Evolutionary conservation across 345 rosid genomes (phyloP), one percentile per base, ranked within the genome.

Genomic region (Lepidium africanum): DNA sequence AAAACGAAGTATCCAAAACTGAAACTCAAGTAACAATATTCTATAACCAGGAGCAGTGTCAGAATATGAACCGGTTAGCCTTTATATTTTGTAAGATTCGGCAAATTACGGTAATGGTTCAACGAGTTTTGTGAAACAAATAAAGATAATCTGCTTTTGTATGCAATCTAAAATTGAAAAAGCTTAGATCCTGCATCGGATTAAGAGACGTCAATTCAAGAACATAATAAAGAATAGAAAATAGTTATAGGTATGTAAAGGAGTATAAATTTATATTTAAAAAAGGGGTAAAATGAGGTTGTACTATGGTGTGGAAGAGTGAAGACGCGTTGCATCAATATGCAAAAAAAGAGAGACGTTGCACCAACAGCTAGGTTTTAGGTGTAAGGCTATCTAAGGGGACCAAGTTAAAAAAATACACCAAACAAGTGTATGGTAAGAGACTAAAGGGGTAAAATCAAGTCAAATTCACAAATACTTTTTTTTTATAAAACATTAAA

Each of bases 361-460:
- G 76, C 70, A 72, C 63, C 70, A 72, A 72, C 65, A 70, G 70
- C 76, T 72, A 38, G 64, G 47, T 55, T 63, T 63, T 63, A 72
- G 76, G 70, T 63, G 70, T 48, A 63, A 72, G 76, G 76, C 76
- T 72, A 72, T 63, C 25, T 17, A 72, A 56, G 70, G 76, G 76
- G 39, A 27, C 58, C 58, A 49, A 46, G 35, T 30, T 30, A 23
- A 59, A 40, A 60, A 43, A 53, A 45, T 3, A 43, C 63, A 71
- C 70, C 49, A 46, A 63, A 46, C 14, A 55, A 54, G 64, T 57
- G 63, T 55, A 54, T 63, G 27, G 69, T 52, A 63, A 53, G 37
- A 63, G 54, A 63, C 76, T 54, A 36, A 36, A 47, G 63, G 63
- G 76, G 53, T 63, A 69, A 63, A 63, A 54, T 25, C 13, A 43